Percentiles rank a stretch among this genome's conserved stretches.
Conservation (phyloP, 192 early-diverging fungal genomes). For the Coemansia sp. region DNA sequence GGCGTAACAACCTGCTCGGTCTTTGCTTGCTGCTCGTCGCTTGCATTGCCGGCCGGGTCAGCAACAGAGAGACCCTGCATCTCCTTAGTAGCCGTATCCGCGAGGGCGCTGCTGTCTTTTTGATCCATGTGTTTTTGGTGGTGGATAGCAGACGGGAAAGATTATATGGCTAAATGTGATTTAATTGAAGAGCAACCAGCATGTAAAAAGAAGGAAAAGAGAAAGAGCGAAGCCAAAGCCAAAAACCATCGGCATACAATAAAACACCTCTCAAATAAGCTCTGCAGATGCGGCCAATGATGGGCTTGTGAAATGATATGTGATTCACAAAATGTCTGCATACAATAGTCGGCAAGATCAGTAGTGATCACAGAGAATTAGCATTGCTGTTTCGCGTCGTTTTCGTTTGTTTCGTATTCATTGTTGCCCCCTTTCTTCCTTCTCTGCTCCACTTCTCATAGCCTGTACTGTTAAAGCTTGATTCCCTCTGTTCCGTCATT, state of each 20-base stretch:
- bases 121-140: neutral
- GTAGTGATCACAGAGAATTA: neutral
- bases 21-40: neutral
- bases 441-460: neutral
- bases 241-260: too few relatives aligned
- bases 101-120: neutral
- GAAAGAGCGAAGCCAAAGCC: too few relatives aligned
- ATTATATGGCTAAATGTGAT: neutral
- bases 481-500: neutral
- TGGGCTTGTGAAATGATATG: too few relatives aligned
- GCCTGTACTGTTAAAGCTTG: neutral
- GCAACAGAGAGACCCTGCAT: slow-evolving; percentile 17
- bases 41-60: neutral
- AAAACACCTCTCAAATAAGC: too few relatives aligned
- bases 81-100: slow-evolving; percentile 9
- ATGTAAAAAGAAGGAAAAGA: too few relatives aligned
- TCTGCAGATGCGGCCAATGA: too few relatives aligned
- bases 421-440: neutral
- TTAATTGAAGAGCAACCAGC: neutral
- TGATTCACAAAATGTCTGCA: too few relatives aligned
- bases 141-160: neutral
- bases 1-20: slow-evolving; percentile 67
- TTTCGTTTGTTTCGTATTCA: neutral
- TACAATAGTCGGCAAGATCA: too few relatives aligned
- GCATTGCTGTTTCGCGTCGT: neutral